Evolutionary conservation across 257 asterid genomes (phyloP), one percentile per base, ranked within the genome.

Genomic region (Solanum chilense): DNA sequence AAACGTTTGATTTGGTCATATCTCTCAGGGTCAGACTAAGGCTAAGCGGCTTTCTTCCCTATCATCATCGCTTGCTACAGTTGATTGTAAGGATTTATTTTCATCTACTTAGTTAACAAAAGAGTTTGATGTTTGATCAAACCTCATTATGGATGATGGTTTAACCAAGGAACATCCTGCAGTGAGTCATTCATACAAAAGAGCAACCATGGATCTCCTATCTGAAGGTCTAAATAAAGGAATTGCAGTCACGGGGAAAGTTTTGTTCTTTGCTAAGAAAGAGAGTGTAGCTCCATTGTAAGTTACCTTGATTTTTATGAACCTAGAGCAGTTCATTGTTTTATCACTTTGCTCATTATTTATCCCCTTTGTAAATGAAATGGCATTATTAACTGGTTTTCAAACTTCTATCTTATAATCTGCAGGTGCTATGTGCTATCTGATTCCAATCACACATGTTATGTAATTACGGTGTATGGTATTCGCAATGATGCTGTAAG

Each of bases 221-320:
- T 70, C 85, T 86, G 96, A 93, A 92, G 99, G 99, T 86, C 93
- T 93, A 44, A 97, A 97, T 91, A 95, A 94, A 94, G 95, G 92
- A 89, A 92, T 91, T 85, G 96, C 98, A 9, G 88, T 94, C 73
- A 90, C 93, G 25, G 99, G 97, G 83, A 94, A 91, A 88, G 96
- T 95, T 88, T 35, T 94, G 73, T 91, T 90, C 91, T 94, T 91
- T 86, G 91, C 95, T 83, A 91, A 91, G 90, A 96, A 94, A 31
- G 95, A 92, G 77, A 91, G 89, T 89, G 91, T 88, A 77, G 92
- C 96, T 12, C 98, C 99, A 70, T 90, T 91, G 99, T 97, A 89
- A 92, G 99, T 92, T 85, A 86, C 87, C 49, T 83, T 60, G 85
- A 74, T 77, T 73, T 47, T 9, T 73, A 41, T 0, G 80, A 33